These are phyloP conservation scores for Schizophyllum commune DNA, from an alignment of 1,284 basidiomycete species.

Conservation along the genomic window DNA sequence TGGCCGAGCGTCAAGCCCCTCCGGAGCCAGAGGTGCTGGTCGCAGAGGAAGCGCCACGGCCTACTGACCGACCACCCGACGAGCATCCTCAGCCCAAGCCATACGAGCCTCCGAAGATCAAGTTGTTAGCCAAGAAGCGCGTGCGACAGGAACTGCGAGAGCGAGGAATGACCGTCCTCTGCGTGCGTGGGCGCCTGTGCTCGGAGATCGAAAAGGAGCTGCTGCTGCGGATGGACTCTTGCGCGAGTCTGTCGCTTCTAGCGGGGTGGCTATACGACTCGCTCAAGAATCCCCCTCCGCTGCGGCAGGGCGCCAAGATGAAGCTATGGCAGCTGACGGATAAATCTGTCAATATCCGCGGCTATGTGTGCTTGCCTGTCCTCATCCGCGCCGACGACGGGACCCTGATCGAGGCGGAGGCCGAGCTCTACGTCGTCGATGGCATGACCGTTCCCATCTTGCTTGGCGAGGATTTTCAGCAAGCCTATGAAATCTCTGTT, in stretches of 20 bases:
- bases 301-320: background rate
- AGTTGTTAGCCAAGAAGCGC: background rate
- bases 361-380: background rate
- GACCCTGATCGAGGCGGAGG: background rate
- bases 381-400: background rate
- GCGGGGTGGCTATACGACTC: background rate
- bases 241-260: background rate
- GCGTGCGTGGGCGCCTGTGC: background rate
- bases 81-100: no score
- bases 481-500: slow-evolving; percentile 3
- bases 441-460: slow-evolving; percentile 5
- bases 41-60: no score
- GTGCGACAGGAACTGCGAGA: no score
- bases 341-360: background rate
- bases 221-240: background rate
- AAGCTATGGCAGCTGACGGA: background rate
- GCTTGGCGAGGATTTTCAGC: slow-evolving; percentile 8
- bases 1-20: no score
- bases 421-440: slow-evolving; percentile 4
- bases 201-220: background rate
- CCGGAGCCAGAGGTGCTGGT: no score
- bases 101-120: background rate
- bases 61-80: no score
- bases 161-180: background rate
- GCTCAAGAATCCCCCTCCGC: background rate